phyloP scores from a whole-genome alignment of 108 stramenopile genomes.

The Cyclotella cryptica region DNA sequence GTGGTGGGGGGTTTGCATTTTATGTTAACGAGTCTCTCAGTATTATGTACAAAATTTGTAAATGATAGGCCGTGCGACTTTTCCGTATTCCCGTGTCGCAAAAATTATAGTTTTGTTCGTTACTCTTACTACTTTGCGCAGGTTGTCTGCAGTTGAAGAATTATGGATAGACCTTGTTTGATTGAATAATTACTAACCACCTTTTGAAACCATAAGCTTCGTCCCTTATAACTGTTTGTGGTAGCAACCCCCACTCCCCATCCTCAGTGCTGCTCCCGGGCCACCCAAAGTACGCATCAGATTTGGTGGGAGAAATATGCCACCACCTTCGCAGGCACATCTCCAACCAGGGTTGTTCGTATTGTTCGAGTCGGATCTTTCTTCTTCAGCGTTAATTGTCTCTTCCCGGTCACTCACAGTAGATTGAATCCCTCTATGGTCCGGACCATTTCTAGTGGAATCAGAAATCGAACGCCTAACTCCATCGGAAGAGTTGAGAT shows the following conservation, averaged over 20 bases:
- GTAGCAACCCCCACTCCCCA: constrained; percentile 49
- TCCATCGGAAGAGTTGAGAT: background rate
- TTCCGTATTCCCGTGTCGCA: no score
- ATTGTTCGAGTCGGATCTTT: background rate
- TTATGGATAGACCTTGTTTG: background rate
- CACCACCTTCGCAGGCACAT: constrained; percentile 53
- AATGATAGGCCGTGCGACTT: no score
- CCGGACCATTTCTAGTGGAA: background rate
- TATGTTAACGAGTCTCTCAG: no score
- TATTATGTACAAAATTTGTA: background rate
- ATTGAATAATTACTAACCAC: background rate
- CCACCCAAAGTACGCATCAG: constrained; percentile 39
- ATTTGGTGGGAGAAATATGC: constrained; percentile 45
- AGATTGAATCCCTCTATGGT: no score
- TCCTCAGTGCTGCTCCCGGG: constrained; percentile 40
- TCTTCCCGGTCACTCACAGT: background rate
- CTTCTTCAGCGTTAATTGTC: background rate
- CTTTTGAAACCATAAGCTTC: background rate
- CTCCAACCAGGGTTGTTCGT: constrained; percentile 33
- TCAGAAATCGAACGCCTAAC: background rate
- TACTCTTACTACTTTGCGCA: no score
- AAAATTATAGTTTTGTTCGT: no score
- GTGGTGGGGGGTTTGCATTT: background rate
- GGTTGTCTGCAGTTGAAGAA: background rate
- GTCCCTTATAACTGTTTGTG: constrained; percentile 41